These are phyloP conservation scores for Acidiella bohemica DNA, from an alignment of 495 filamentous ascomycete species.

Conservation along the genomic window DNA sequence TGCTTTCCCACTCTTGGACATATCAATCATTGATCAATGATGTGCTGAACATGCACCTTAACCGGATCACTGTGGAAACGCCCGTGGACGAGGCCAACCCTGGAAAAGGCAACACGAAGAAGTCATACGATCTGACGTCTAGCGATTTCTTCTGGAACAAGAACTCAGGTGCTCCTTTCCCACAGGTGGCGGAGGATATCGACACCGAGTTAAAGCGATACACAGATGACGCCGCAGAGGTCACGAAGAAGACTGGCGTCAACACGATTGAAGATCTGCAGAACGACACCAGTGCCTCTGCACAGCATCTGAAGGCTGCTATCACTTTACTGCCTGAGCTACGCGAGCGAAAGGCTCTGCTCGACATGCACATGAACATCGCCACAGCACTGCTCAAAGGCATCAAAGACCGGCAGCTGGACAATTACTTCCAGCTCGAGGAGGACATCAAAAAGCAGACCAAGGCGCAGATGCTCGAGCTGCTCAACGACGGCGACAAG, in stretches of 20 bases:
- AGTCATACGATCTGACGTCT: constrained; percentile 74
- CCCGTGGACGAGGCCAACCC: constrained; percentile 62
- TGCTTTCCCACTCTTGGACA: constrained; percentile 98
- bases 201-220: constrained; percentile 84
- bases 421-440: constrained; percentile 93
- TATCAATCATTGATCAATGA: constrained; percentile 96
- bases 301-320: constrained; percentile 88
- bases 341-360: constrained; percentile 72
- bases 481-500: constrained; percentile 68
- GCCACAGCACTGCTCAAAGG: constrained; percentile 72
- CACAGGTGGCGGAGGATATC: constrained; percentile 93
- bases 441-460: constrained; percentile 87
- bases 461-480: constrained; percentile 76
- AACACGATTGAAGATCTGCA: constrained; percentile 88
- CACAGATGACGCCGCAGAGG: constrained; percentile 86
- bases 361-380: constrained; percentile 99
- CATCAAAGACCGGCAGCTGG: constrained; percentile 86
- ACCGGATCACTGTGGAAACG: constrained; percentile 88
- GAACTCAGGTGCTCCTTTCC: constrained; percentile 87
- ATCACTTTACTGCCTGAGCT: constrained; percentile 88
- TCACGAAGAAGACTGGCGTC: constrained; percentile 89
- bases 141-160: constrained; percentile 97
- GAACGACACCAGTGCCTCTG: constrained; percentile 73
- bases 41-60: constrained; percentile 83
- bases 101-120: constrained; percentile 57